These are phyloP conservation scores for Saccharomycopsis vini DNA, from an alignment of 805 yeast species.

Conservation along the genomic window DNA sequence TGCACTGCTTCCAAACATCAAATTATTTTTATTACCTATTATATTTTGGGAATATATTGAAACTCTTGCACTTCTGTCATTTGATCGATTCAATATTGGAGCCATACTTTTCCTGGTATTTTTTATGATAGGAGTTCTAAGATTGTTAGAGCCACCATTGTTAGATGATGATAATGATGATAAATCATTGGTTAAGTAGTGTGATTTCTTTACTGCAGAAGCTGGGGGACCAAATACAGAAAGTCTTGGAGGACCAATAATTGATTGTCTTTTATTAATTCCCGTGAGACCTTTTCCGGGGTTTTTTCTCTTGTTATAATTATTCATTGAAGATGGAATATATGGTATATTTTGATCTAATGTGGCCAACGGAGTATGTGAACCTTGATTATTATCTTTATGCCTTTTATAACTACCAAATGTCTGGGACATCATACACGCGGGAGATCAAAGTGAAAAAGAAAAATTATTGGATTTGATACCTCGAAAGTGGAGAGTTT, in stretches of 20 bases:
- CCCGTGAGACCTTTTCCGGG: constrained; percentile 5
- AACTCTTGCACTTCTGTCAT: background rate
- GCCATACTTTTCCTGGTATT: constrained; percentile 8
- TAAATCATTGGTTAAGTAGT: background rate
- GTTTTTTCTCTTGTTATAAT: background rate
- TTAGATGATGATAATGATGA: background rate
- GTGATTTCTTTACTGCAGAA: background rate
- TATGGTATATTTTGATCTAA: background rate
- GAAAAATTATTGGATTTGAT: too few species aligned
- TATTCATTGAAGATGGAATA: background rate
- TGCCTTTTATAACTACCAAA: too few species aligned
- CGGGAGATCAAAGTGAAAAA: too few species aligned
- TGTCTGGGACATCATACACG: too few species aligned
- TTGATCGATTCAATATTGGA: background rate
- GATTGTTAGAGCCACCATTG: background rate
- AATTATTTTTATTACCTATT: too few species aligned
- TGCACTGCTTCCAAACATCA: background rate
- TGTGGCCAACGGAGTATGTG: background rate
- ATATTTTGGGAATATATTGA: constrained; percentile 3
- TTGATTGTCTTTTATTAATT: constrained; percentile 6
- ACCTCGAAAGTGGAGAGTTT: too few species aligned
- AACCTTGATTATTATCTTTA: too few species aligned
- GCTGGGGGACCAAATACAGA: constrained; percentile 1
- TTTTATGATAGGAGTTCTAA: background rate
- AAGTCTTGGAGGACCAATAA: constrained; percentile 18